These are phyloP conservation scores for Hypomyces rosellus DNA, from an alignment of 2,329 filamentous ascomycete species.

Conservation along the genomic window DNA sequence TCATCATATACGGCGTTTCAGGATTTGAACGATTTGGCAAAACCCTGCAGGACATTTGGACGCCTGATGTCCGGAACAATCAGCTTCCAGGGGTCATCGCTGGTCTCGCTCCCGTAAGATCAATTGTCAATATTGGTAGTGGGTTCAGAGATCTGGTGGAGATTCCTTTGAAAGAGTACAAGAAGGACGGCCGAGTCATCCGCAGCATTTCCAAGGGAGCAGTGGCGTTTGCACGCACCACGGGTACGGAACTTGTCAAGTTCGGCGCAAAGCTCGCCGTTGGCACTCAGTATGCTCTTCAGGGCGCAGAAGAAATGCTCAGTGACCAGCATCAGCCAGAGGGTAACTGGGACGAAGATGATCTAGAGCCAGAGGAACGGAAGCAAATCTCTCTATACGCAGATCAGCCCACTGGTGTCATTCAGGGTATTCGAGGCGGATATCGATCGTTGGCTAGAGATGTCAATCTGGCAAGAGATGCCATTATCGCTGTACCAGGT, in stretches of 20 bases:
- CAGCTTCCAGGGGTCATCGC: constrained; percentile 86
- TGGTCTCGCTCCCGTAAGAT: constrained; percentile 82
- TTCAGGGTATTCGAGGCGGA: constrained; percentile 78
- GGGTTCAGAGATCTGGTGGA: constrained; percentile 82
- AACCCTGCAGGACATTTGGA: constrained; percentile 93
- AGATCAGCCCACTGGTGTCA: constrained; percentile 83
- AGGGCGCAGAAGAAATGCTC: constrained; percentile 79
- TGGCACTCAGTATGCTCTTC: constrained; percentile 87
- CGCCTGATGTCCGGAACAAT: constrained; percentile 81
- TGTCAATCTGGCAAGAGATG: constrained; percentile 78
- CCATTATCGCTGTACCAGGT: constrained; percentile 88
- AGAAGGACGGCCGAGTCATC: constrained; percentile 86
- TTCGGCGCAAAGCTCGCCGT: constrained; percentile 91
- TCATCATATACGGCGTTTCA: constrained; percentile 85
- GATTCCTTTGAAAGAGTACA: constrained; percentile 86
- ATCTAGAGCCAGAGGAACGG: constrained; percentile 59
- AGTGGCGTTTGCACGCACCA: constrained; percentile 83
- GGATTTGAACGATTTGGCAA: constrained; percentile 88
- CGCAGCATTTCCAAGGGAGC: constrained; percentile 90
- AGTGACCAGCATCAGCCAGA: constrained; percentile 35
- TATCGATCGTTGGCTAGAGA: constrained; percentile 80
- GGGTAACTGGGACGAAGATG: constrained; percentile 52
- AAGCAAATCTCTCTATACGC: constrained; percentile 88
- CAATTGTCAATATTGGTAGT: constrained; percentile 82
- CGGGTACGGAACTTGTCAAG: constrained; percentile 88